Conservation (phyloP, 2,329 filamentous ascomycete genomes). For the Pseudodiploospora longispora region DNA sequence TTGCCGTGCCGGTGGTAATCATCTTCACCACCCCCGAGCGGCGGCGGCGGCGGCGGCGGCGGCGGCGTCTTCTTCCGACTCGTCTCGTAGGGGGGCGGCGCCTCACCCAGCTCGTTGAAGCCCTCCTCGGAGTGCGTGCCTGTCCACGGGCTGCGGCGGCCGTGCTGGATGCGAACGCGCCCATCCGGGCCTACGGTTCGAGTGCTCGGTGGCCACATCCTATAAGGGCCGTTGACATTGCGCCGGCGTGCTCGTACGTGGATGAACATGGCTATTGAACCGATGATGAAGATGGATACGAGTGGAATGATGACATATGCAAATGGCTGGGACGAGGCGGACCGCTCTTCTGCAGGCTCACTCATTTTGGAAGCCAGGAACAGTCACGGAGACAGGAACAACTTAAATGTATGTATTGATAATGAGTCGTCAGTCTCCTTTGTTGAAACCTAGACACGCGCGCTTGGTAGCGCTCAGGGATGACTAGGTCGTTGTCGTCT, state of each 20-base stretch:
- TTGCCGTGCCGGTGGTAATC: not conserved
- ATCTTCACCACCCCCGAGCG: not conserved
- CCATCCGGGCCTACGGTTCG: conserved; percentile 15
- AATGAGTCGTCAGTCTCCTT: too few species aligned
- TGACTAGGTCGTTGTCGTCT: too few species aligned
- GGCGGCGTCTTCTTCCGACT: conserved; percentile 15
- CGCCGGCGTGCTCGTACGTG: conserved; percentile 33
- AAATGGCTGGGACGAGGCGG: conserved; percentile 42
- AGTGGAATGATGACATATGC: conserved; percentile 48
- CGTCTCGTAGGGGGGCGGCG: conserved; percentile 53
- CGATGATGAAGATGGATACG: conserved; percentile 34
- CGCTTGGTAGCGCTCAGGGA: too few species aligned
- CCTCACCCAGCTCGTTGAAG: conserved; percentile 55
- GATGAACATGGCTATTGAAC: conserved; percentile 30
- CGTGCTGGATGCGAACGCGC: conserved; percentile 11
- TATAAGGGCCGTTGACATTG: conserved; percentile 7
- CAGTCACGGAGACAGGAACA: too few species aligned
- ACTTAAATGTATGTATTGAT: too few species aligned
- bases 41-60: not conserved
- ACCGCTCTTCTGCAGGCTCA: conserved; percentile 1
- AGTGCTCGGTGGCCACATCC: conserved; percentile 10
- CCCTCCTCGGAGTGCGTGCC: conserved; percentile 38
- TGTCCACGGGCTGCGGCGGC: conserved; percentile 14
- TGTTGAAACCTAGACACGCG: too few species aligned
- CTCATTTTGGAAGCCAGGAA: too few species aligned